phyloP scores from a whole-genome alignment of 495 filamentous ascomycete genomes.

The Lophiotrema nucula region DNA sequence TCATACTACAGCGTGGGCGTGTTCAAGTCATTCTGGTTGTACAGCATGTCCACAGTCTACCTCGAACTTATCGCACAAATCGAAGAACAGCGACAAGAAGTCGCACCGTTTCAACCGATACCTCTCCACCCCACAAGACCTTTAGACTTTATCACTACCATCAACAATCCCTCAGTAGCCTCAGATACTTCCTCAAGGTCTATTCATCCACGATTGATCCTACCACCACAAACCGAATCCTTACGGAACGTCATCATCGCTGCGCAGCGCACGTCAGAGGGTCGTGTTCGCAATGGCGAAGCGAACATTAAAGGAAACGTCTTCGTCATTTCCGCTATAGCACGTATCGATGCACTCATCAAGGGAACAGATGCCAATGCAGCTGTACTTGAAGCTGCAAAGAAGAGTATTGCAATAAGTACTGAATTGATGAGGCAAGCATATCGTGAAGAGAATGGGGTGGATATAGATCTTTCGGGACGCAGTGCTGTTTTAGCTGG shows the following conservation, averaged over 20 bases:
- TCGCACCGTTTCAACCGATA: background rate
- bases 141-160: background rate
- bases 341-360: conserved; percentile 9
- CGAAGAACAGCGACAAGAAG: background rate
- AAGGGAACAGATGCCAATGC: background rate
- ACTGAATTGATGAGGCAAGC: background rate
- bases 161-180: background rate
- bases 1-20: conserved; percentile 4
- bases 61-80: conserved; percentile 10
- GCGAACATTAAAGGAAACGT: conserved; percentile 10
- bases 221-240: background rate
- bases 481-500: background rate
- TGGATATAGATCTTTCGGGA: background rate
- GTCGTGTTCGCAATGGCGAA: conserved; percentile 9
- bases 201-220: background rate
- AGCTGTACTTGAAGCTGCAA: conserved; percentile 10
- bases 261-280: background rate
- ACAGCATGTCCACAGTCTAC: conserved; percentile 10
- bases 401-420: background rate
- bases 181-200: background rate
- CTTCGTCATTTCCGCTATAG: conserved; percentile 7
- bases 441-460: background rate
- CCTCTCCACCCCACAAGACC: background rate
- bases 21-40: conserved; percentile 17
- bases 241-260: background rate